These are phyloP conservation scores for Pyrenophora teres DNA, from an alignment of 2,329 filamentous ascomycete genomes.

Conservation along the genomic window DNA sequence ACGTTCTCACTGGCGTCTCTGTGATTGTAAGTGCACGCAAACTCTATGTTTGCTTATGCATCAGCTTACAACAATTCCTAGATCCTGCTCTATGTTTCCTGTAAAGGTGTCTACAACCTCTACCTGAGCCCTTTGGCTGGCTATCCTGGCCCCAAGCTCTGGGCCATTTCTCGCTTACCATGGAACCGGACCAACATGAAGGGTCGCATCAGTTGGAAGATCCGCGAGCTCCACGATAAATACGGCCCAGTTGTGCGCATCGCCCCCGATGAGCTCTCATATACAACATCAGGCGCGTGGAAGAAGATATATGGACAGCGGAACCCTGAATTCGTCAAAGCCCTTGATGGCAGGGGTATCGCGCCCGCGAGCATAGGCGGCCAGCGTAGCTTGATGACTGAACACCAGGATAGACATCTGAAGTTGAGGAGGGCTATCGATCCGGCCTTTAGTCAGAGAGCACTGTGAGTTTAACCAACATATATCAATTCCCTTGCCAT, in stretches of 20 bases:
- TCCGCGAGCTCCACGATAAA: conserved; percentile 4
- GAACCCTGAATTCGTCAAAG: conserved; percentile 9
- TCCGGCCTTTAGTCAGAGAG: conserved; percentile 10
- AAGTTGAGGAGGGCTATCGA: conserved; percentile 11
- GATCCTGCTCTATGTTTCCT: not conserved
- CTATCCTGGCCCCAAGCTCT: conserved; percentile 14
- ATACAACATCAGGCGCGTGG: conserved; percentile 7
- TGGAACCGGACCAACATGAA: conserved; percentile 5
- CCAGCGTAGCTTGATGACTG: conserved; percentile 12
- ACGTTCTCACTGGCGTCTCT: not conserved
- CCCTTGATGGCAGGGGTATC: conserved; percentile 10
- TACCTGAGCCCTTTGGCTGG: conserved; percentile 10
- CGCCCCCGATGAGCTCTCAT: conserved; percentile 9
- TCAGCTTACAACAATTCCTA: not conserved
- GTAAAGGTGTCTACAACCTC: conserved; percentile 6
- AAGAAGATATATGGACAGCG: conserved; percentile 15
- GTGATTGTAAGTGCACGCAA: not conserved
- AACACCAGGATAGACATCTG: conserved; percentile 12
- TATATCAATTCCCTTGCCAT: no score
- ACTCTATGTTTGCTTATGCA: not conserved
- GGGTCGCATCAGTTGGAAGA: conserved; percentile 7
- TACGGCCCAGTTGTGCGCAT: conserved; percentile 10
- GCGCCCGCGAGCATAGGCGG: conserved; percentile 11
- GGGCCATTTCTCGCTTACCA: conserved; percentile 12
- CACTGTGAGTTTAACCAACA: conserved; percentile 1